Conservation (phyloP, 2,329 filamentous ascomycete species). For the Sphaerostilbella broomeana region DNA sequence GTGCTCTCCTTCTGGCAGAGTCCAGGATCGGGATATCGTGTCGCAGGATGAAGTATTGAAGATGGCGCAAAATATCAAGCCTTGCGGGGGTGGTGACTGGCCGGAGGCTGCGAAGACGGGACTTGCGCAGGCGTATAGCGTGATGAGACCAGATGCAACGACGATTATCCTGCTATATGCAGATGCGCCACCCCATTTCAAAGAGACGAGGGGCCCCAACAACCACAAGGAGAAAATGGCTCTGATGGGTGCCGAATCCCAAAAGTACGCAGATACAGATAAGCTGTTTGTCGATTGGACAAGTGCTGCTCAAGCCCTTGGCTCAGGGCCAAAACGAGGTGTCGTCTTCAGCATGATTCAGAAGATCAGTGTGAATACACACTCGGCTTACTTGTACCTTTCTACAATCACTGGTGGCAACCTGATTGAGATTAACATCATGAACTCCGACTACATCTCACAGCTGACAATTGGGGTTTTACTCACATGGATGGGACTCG, state of each 20-base stretch:
- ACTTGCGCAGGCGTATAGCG: slow-evolving; percentile 37
- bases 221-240: slow-evolving; percentile 23
- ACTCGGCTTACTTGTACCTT: slow-evolving; percentile 35
- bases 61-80: slow-evolving; percentile 28
- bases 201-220: slow-evolving; percentile 24
- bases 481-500: slow-evolving; percentile 38
- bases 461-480: slow-evolving; percentile 36
- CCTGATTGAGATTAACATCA: slow-evolving; percentile 28
- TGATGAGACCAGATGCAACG: slow-evolving; percentile 41
- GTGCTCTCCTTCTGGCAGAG: slow-evolving; percentile 24
- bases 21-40: slow-evolving; percentile 15
- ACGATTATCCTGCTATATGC: slow-evolving; percentile 44
- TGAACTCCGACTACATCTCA: slow-evolving; percentile 28
- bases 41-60: slow-evolving; percentile 29
- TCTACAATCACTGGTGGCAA: slow-evolving; percentile 35
- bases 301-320: slow-evolving; percentile 28
- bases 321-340: slow-evolving; percentile 29
- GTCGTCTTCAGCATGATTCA: slow-evolving; percentile 39
- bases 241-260: slow-evolving; percentile 12
- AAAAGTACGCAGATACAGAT: slow-evolving; percentile 27
- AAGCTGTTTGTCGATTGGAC: slow-evolving; percentile 40
- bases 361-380: slow-evolving; percentile 14
- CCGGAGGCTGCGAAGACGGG: slow-evolving; percentile 45
- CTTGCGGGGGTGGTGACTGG: slow-evolving; percentile 34
- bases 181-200: slow-evolving; percentile 42